Conservation (phyloP, 1,284 basidiomycete genomes). For the Cryptococcus neoformans region DNA sequence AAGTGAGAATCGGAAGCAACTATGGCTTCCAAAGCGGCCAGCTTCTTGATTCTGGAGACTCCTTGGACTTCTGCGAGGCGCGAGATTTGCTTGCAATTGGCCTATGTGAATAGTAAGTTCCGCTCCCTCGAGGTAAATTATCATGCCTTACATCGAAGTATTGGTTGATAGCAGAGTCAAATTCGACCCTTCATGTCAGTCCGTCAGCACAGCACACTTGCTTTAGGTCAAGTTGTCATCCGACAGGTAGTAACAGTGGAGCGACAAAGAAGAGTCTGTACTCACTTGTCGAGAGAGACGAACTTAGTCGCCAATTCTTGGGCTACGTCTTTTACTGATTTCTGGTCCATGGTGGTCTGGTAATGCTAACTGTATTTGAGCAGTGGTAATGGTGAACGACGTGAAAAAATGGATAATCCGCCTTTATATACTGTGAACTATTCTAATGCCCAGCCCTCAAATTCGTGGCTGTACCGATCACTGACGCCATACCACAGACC, state of each 20-base stretch:
- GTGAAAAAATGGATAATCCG: too few species aligned
- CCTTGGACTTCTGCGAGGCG: slow-evolving; percentile 20
- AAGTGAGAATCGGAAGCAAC: slow-evolving; percentile 19
- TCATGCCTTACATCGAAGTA: slow-evolving; percentile 29
- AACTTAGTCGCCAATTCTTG: slow-evolving; percentile 27
- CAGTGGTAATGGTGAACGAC: too few species aligned
- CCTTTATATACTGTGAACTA: too few species aligned
- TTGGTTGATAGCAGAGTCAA: slow-evolving; percentile 28
- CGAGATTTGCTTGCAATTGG: slow-evolving; percentile 24
- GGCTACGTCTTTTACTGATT: slow-evolving; percentile 15
- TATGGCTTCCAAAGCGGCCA: slow-evolving; percentile 18
- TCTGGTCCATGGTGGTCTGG: slow-evolving; percentile 21
- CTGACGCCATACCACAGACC: too few species aligned
- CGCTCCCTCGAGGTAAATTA: background rate
- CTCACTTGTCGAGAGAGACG: slow-evolving; percentile 33
- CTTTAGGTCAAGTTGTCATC: background rate
- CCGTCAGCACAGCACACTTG: slow-evolving; percentile 2
- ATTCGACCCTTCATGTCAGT: slow-evolving; percentile 21
- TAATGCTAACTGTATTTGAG: too few species aligned
- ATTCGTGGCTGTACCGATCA: too few species aligned
- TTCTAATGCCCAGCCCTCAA: too few species aligned
- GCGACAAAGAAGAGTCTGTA: too few species aligned
- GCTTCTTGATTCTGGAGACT: slow-evolving; percentile 29
- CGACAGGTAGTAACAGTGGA: too few species aligned
- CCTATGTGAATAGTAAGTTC: slow-evolving; percentile 7